A percentile compares a stretch with the other conserved stretches of the same genome.
Conservation (phyloP, 495 filamentous ascomycete genomes). For the Polyplosphaeria fusca region DNA sequence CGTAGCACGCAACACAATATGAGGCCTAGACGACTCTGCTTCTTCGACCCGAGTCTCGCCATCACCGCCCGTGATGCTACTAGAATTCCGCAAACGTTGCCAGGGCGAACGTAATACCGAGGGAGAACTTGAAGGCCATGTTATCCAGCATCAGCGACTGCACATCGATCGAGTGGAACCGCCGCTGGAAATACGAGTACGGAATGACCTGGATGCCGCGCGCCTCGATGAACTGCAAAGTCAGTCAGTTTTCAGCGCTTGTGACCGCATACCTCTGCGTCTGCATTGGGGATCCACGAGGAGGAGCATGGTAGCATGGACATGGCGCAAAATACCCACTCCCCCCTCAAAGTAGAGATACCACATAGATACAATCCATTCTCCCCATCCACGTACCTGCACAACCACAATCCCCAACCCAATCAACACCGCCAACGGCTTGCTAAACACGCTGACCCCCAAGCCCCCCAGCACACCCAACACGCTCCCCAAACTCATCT, state of each 20-base stretch:
- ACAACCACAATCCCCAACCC: slow-evolving; percentile 67
- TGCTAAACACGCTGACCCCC: slow-evolving; percentile 70
- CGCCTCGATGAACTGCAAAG: slow-evolving; percentile 60
- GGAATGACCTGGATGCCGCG: slow-evolving; percentile 73
- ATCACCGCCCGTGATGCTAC: too few species aligned
- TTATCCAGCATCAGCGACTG: slow-evolving; percentile 60
- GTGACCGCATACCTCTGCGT: too few species aligned
- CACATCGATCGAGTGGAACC: slow-evolving; percentile 57
- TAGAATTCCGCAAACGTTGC: slow-evolving; percentile 70
- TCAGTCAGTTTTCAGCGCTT: background rate
- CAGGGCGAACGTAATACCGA: slow-evolving; percentile 72
- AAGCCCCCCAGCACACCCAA: slow-evolving; percentile 67
- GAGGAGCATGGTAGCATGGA: background rate
- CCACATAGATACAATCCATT: slow-evolving; percentile 1
- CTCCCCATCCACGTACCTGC: slow-evolving; percentile 60
- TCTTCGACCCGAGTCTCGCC: too few species aligned
- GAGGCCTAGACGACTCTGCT: too few species aligned
- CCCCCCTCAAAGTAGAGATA: background rate
- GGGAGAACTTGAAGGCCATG: slow-evolving; percentile 73
- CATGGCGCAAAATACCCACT: too few species aligned
- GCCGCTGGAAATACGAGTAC: slow-evolving; percentile 56
- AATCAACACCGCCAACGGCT: slow-evolving; percentile 66
- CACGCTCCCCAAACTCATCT: slow-evolving; percentile 68
- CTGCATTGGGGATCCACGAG: background rate
- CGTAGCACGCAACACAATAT: too few species aligned